Conservation (phyloP, 345 rosid genomes). For the Hibiscus syriacus region DNA sequence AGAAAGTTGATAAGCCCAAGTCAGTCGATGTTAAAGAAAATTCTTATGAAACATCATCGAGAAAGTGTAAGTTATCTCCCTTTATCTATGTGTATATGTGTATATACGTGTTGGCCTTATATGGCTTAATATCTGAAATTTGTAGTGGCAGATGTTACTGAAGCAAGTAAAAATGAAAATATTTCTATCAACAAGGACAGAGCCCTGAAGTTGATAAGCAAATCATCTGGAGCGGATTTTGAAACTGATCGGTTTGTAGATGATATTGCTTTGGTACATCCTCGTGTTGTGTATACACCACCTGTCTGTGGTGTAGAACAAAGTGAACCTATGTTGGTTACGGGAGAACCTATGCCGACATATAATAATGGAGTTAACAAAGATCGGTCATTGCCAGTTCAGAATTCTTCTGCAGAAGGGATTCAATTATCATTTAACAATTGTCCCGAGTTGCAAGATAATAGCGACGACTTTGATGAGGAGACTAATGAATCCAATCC, state of each 20-base stretch:
- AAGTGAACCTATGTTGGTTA: slow-evolving; percentile 21
- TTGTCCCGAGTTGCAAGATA: slow-evolving; percentile 13
- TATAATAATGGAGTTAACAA: slow-evolving; percentile 27
- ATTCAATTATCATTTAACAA: slow-evolving; percentile 15
- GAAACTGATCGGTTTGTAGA: slow-evolving; percentile 11
- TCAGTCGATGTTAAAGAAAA: slow-evolving; percentile 14
- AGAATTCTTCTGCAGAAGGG: slow-evolving; percentile 22
- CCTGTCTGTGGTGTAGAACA: slow-evolving; percentile 22
- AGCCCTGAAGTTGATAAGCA: slow-evolving; percentile 15
- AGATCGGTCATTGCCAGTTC: slow-evolving; percentile 24
- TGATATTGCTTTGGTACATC: slow-evolving; percentile 16
- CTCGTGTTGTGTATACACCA: slow-evolving; percentile 13
- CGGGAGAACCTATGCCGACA: slow-evolving; percentile 27
- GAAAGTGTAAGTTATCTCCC: slow-evolving; percentile 21
- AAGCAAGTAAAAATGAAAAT: slow-evolving; percentile 13
- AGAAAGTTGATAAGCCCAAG: slow-evolving; percentile 30
- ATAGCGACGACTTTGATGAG: slow-evolving; percentile 13
- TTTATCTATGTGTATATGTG: not conserved
- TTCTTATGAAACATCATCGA: slow-evolving; percentile 12
- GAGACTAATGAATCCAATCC: slow-evolving; percentile 24
- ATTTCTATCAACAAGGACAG: slow-evolving; percentile 25
- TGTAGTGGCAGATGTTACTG: slow-evolving; percentile 28
- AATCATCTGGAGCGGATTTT: slow-evolving; percentile 10
- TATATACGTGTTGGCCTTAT: not conserved
- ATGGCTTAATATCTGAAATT: slow-evolving; percentile 6